These are phyloP conservation scores for Cercospora sesami DNA, from an alignment of 2,329 filamentous ascomycete genomes.

Conservation along the genomic window DNA sequence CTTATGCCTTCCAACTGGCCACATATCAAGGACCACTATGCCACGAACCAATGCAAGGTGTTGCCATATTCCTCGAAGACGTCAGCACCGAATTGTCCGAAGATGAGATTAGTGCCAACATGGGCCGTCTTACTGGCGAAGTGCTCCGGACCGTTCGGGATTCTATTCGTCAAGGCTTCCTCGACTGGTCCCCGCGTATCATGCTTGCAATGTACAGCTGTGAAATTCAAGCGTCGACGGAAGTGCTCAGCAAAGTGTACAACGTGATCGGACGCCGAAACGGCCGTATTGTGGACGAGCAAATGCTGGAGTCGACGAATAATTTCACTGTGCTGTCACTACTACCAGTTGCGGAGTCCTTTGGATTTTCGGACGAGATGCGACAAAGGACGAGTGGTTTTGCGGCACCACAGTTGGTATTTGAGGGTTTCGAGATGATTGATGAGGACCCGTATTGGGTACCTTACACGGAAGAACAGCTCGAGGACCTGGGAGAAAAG, in stretches of 20 bases:
- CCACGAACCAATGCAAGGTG: conserved; percentile 86
- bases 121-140: conserved; percentile 85
- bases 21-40: conserved; percentile 87
- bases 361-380: conserved; percentile 96
- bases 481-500: conserved; percentile 92
- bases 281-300: conserved; percentile 84
- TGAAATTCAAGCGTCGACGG: conserved; percentile 92
- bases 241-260: conserved; percentile 93
- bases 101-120: conserved; percentile 61
- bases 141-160: conserved; percentile 86
- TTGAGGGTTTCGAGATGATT: conserved; percentile 86
- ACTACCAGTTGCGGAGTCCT: conserved; percentile 89
- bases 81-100: conserved; percentile 61
- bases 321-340: conserved; percentile 92
- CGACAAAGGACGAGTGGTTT: conserved; percentile 88
- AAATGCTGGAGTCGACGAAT: conserved; percentile 90
- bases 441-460: conserved; percentile 99
- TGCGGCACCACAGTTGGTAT: conserved; percentile 89
- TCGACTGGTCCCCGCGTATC: conserved; percentile 95
- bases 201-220: conserved; percentile 97
- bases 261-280: conserved; percentile 94
- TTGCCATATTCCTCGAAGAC: conserved; percentile 87
- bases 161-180: conserved; percentile 78
- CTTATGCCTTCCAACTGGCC: conserved; percentile 90
- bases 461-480: conserved; percentile 90